Evolutionary conservation across 2,329 filamentous ascomycete genomes (phyloP), one percentile per base, ranked within the genome.

Genomic region (Nothomitra cinnamomea): DNA sequence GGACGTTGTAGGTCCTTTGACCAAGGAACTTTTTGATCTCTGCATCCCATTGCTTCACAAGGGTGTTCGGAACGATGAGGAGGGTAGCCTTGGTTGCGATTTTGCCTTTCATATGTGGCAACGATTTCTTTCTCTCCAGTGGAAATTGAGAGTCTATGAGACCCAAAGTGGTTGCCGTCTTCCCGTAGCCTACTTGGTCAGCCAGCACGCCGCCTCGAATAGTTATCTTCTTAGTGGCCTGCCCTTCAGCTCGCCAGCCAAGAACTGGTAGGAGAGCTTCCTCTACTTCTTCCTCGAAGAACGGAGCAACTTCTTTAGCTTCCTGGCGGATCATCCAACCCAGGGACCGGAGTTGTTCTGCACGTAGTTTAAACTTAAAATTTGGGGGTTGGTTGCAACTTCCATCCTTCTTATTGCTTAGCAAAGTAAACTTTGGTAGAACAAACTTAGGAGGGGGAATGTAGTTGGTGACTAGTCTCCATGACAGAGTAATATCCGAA

Each of bases 141-240:
- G 64, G 56, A 28, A 69, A 68, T 45, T 74, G 69, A 2, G 66
- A 63, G 36, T 76, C 68, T 28, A 82, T 72, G 7, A 83, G 63
- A 0, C 71, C 78, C 12, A 84, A 67, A 1, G 72, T 73, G 0
- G 76, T 73, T 1, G 79, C 73, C 0, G 81, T 85, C 60, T 85
- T 85, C 0, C 82, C 82, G 60, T 80, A 84, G 0, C 78, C 80
- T 35, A 82, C 78, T 45, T 77, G 70, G 59, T 83, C 79, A 1
- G 79, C 79, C 35, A 83, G 67, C 17, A 84, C 70, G 3, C 80
- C 81, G 12, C 81, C 80, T 17, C 70, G 72, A 41, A 80, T 57
- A 32, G 56, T 36, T 52, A 68, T 50, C n/a, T 62, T 22, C 36
- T 67, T 61, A 55, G 70, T 59, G n/a, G 71, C 74, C n/a, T 63